Conservation (phyloP, 1,139 yeast species). For the Geotrichum europaeum region DNA sequence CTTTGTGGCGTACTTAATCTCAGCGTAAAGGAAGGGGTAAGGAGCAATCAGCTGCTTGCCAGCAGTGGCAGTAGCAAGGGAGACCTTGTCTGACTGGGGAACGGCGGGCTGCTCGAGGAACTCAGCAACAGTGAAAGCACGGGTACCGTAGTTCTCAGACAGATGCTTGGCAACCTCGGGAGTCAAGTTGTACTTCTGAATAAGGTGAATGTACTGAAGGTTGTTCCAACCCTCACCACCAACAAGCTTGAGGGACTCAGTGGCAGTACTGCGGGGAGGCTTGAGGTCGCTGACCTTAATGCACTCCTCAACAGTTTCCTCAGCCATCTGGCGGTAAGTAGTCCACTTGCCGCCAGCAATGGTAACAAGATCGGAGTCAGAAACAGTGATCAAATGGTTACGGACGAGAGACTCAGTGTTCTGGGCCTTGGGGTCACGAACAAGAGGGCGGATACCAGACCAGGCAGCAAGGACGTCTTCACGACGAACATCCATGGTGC, state of each 20-base stretch:
- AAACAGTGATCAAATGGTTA: constrained; percentile 72
- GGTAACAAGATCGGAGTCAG: constrained; percentile 72
- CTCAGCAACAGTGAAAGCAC: constrained; percentile 65
- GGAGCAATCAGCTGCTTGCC: constrained; percentile 44
- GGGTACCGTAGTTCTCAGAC: constrained; percentile 81
- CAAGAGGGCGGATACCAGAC: constrained; percentile 96
- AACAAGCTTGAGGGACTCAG: constrained; percentile 56
- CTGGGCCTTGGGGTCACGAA: constrained; percentile 69
- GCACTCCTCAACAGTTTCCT: constrained; percentile 80
- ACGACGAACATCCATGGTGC: constrained; percentile 77
- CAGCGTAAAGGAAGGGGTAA: constrained; percentile 91
- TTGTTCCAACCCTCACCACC: constrained; percentile 69
- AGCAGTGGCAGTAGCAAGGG: constrained; percentile 30
- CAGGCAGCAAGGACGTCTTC: constrained; percentile 92
- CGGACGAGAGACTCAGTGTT: constrained; percentile 78
- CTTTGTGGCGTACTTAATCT: constrained; percentile 71
- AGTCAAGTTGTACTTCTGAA: constrained; percentile 72
- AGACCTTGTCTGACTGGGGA: constrained; percentile 32
- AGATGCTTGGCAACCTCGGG: constrained; percentile 76
- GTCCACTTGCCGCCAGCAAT: constrained; percentile 99
- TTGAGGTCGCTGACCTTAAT: constrained; percentile 47
- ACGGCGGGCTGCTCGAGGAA: constrained; percentile 35
- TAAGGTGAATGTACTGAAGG: constrained; percentile 70
- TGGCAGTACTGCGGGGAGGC: constrained; percentile 47
- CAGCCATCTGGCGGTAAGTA: constrained; percentile 96